Evolutionary conservation across 2,329 filamentous ascomycete species (phyloP), one percentile per base, ranked within the genome.

Genomic region (Rhinocladiella mackenziei): DNA sequence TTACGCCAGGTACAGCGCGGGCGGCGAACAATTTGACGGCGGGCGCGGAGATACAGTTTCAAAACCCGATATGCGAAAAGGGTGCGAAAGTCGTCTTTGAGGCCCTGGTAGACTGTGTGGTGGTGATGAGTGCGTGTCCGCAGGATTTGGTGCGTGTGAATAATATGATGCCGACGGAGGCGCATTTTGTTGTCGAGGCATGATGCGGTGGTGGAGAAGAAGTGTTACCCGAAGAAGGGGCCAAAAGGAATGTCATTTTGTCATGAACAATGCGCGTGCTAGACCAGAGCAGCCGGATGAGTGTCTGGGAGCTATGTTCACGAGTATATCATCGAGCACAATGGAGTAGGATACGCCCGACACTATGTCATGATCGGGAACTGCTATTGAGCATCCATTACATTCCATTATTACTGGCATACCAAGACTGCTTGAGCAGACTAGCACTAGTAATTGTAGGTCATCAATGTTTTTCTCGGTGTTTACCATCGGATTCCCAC

Each of bases 61-160:
- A 56, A 13, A 32, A 53, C 7, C 66, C 67, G 0, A 60, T 58
- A 3, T 65, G 63, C 42, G 50, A 63, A 14, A 56, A 60, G 36
- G 65, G 63, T 2, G 59, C 67, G 36, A 62, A 54, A 39, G 63
- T 69, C 20, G 51, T 50, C 9, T 56, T 69, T 11, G 55, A 56
- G 37, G 66, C 65, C 13, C 57, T 67, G 42, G 53, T 51, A n/a
- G 60, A 67, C 47, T 57, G 63, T 13, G 52, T 70, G 17, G 53
- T 69, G 9, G 65, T 66, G 17, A 66, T 69, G 63, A 69, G 65
- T 50, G 56, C 65, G 8, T 71, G 68, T 59, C 66, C 67, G 0
- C 65, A 69, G 48, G 67, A 70, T 55, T 50, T 70, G 35, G 57
- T 55, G 2, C 60, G 60, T 1, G 63, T 67, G 19, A 68, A 69